Percentiles rank a stretch among this genome's conserved stretches.
phyloP scores from a whole-genome alignment of 169 alveolate species.

The Plasmodium billcollinsi region DNA sequence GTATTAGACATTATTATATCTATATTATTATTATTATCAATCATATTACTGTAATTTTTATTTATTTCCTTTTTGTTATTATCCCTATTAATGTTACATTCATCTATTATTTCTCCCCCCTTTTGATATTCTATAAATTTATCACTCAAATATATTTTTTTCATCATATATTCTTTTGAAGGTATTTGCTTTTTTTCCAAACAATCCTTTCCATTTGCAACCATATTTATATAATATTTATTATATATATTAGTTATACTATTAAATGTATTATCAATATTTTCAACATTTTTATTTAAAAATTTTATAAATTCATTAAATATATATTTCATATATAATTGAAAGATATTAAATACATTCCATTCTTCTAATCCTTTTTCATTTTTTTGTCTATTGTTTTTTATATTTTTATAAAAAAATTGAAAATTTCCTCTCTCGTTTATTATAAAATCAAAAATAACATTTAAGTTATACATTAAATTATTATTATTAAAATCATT shows the following conservation, averaged over 20 bases:
- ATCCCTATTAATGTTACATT: neutral
- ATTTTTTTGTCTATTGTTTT: constrained; percentile 4
- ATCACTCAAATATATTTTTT: neutral
- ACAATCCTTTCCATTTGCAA: too few species aligned
- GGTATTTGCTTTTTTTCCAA: too few species aligned
- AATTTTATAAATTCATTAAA: neutral
- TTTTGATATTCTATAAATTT: too few species aligned
- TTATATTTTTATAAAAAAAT: constrained; percentile 21
- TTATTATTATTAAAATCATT: neutral
- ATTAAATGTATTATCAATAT: too few species aligned
- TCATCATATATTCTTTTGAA: neutral
- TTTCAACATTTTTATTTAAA: too few species aligned
- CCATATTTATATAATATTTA: too few species aligned
- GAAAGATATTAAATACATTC: constrained; percentile 8
- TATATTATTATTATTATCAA: neutral
- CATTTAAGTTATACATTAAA: constrained; percentile 24
- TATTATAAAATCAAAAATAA: constrained; percentile 34
- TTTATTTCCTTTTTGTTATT: neutral
- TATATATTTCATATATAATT: constrained; percentile 26
- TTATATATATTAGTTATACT: too few species aligned
- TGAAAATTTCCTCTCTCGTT: neutral
- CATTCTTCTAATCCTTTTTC: constrained; percentile 27
- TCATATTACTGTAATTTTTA: neutral
- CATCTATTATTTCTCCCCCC: too few species aligned
- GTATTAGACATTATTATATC: neutral